Base-by-base conservation (phyloP, 129 eudicot species). In the Helianthus tuberosus region DNA sequence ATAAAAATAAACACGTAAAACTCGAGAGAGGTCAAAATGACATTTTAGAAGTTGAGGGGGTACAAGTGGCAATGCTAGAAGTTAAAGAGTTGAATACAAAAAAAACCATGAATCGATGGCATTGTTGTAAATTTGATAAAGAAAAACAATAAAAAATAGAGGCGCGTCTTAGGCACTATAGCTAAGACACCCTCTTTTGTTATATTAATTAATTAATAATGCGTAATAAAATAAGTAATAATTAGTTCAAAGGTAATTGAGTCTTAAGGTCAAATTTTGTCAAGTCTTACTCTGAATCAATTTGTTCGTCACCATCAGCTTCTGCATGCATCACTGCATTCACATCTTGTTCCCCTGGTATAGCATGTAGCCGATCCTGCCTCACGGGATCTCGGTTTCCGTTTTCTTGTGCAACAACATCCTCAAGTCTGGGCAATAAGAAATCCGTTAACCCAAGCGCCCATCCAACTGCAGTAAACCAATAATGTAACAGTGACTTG, bases 381-480 rank as follows among this genome's bases (percentile, higher is more conserved):
- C 90, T 80, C 53, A 69, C 87, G 11, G 73, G 81, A 51, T 84
- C 91, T 46, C 60, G 86, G 58, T 92, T 92, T 48, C 81, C 88
- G 76, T 85, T 82, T 46, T 86, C 94, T 74, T 79, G 90, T 41
- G 70, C 89, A 77, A 36, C 82, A 73, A 73, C 75, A 60, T 89
- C 96, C 81, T 87, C 96, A 25, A 91, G 94, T 75, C 73, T 69
- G 11, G 96, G 96, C 71, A 92, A 88, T 77, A 92, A 80, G 61
- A 79, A 92, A n/a, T 92, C 98, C 4, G 88, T 85, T 67, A 93
- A 77, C 41, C 94, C 94, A 70, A 93, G 98, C 5, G 92, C 88
- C 68, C 95, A 93, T 29, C 98, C 98, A 64, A 87, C 92, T 11
- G 79, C 95, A 36, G 90, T 80, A 71, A 93, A 93, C 98, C 98